Evolutionary conservation across 202 grass and related monocot species (phyloP).

Genomic region (Tripidium arundinaceum): DNA sequence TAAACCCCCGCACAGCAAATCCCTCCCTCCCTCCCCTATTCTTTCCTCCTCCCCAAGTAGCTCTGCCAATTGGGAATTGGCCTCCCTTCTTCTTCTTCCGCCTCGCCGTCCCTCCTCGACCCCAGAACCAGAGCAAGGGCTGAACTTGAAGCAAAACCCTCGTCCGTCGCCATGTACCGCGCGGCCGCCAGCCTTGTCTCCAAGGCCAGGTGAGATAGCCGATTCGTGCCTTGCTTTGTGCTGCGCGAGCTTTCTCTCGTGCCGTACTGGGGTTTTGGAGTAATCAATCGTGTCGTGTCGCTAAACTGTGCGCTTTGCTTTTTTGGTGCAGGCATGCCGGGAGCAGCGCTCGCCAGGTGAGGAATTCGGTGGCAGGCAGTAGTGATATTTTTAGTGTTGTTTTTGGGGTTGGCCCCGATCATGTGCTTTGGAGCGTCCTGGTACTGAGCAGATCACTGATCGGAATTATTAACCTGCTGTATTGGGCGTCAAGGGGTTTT

Average conservation of each 20-base stretch:
- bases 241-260: neutral
- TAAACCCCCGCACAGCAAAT: conserved; percentile 29
- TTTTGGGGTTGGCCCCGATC: neutral
- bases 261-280: neutral
- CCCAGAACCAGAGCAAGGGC: neutral
- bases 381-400: neutral
- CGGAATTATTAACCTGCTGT: conserved; percentile 7
- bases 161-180: conserved; percentile 43
- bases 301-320: conserved; percentile 18
- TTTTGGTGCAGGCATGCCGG: conserved; percentile 35
- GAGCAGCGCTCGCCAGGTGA: conserved; percentile 46
- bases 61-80: neutral
- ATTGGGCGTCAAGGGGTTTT: conserved; percentile 8
- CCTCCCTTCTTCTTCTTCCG: neutral
- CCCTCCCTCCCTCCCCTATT: neutral
- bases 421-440: neutral
- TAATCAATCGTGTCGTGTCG: neutral
- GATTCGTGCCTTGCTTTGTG: neutral
- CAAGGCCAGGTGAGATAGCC: conserved; percentile 40
- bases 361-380: neutral
- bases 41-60: conserved; percentile 31
- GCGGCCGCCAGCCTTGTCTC: conserved; percentile 41
- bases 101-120: conserved; percentile 11
- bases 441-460: neutral
- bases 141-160: neutral